Evolutionary conservation across 1,284 basidiomycete species (phyloP).

Genomic region (Trichosporon sp.): DNA sequence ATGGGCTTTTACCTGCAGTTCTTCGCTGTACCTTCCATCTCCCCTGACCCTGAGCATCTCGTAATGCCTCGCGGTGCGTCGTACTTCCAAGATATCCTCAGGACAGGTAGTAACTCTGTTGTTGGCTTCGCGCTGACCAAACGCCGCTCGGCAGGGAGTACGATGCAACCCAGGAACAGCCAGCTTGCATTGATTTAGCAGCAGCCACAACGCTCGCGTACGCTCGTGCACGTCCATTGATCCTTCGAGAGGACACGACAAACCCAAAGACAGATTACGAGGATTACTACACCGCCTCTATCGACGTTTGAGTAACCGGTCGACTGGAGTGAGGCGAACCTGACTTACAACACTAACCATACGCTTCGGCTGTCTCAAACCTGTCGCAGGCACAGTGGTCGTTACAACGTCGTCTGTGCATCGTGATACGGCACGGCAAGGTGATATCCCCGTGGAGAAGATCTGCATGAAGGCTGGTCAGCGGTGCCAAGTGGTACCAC

Average conservation of each 20-base stretch:
- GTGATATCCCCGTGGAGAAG: not conserved
- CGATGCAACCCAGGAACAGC: not conserved
- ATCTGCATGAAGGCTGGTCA: not conserved
- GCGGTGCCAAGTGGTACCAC: not conserved
- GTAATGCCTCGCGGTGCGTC: not conserved
- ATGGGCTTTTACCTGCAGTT: not conserved
- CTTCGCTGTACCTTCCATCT: not conserved
- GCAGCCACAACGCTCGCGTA: not conserved
- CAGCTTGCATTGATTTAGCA: not conserved
- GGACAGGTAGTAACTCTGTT: not conserved
- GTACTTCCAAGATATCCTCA: not conserved
- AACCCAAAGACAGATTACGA: not conserved
- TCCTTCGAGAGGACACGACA: constrained; percentile 2
- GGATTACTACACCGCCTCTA: constrained; percentile 7
- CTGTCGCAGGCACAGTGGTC: not conserved
- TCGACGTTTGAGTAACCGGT: not conserved
- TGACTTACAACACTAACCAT: not conserved
- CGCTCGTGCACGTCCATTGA: constrained; percentile 1
- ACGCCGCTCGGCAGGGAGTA: constrained; percentile 3
- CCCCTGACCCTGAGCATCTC: not conserved
- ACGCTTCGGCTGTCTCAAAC: not conserved
- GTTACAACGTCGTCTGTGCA: not conserved
- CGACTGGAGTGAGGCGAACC: not conserved
- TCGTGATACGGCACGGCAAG: not conserved
- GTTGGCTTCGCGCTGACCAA: not conserved